Base-by-base conservation (phyloP, 257 asterid genomes). In the Paulownia fortunei region DNA sequence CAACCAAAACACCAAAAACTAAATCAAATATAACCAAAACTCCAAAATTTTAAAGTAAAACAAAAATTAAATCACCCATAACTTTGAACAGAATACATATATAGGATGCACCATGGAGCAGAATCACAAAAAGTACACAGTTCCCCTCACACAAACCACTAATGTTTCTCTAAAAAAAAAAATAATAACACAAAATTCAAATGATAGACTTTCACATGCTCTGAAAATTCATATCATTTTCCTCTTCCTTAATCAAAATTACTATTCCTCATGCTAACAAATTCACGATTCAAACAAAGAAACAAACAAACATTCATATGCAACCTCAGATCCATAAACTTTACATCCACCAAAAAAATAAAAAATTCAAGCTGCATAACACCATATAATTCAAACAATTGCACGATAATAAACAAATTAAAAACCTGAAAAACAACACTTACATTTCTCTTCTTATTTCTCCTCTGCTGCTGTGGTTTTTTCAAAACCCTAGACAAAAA, bases 401-500 rank as follows among this genome's bases (percentile, higher is more conserved):
- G n/a, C n/a, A n/a, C 7, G 4, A 12, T 23, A n/a, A 73, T 21
- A 64, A 2, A 12, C 61, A 69, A 18, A 68, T 37, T 13, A 18
- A 67, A 24, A 55, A 74, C 77, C 71, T 37, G 16, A 23, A 6
- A 51, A 37, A 11, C n/a, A 23, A 67, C 5, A 47, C 78, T 51
- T 58, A 74, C 77, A 74, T 8, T 42, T n/a, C 56, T 59, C n/a
- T 46, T 59, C 0, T 8, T 44, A n/a, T n/a, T n/a, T n/a, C n/a
- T n/a, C n/a, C n/a, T n/a, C 66, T 24, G 70, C 76, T 18, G 74
- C 49, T 36, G 4, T 34, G 54, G n/a, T 56, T 64, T 55, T 44
- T 66, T n/a, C 80, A n/a, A 80, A 80, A 74, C 84, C 84, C 84
- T 80, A 74, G 72, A 18, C 44, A 51, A 18, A 15, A 51, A 70